Base-by-base conservation (phyloP, 2,329 filamentous ascomycete species). In the Hypoxylon sp. region DNA sequence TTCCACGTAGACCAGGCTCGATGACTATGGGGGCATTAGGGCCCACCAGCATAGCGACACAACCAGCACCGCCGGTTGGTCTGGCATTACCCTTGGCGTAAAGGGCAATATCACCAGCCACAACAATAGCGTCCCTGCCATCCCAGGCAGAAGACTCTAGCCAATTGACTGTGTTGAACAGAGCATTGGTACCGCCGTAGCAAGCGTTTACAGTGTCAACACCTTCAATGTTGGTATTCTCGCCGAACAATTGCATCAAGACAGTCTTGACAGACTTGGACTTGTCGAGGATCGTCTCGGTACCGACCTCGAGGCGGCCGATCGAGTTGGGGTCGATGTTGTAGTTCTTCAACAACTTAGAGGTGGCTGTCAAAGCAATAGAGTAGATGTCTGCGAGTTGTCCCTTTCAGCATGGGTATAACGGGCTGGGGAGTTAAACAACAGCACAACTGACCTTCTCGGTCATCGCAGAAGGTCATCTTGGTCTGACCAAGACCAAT, bases 381-480 rank as follows among this genome's bases (percentile, higher is more conserved):
- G 93, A 96, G 87, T 96, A 96, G 84, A 95, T 96, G 80, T 96
- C 93, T 95, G 74, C 26, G 26, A 47, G 59, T 42, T 31, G 22
- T 33, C 9, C 48, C 46, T 55, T 44, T 69, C 44, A 68, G 63
- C 37, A 64, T 22, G 26, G n/a, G 39, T 50, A 48, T 22, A 37
- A 50, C 35, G 17, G 26, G 2, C 24, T 47, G 46, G 19, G 42
- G 17, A 22, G 22, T 44, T 48, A 62, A 57, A 50, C 57, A 58
- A 46, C 52, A 50, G 59, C 50, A 65, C 53, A 73, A 81, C 85
- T 81, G 81, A 94, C 92, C 92, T 85, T 96, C 93, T 79, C 92
- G 90, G 79, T 96, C 93, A 82, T 96, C 93, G 81, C 93, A 95
- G 84, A 96, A 96, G 86, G 90, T 91, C 93, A 96, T 96, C 85